These are phyloP conservation scores for Fraxinus paxiana DNA, from an alignment of 305 asterid genomes.

Conservation along the genomic window DNA sequence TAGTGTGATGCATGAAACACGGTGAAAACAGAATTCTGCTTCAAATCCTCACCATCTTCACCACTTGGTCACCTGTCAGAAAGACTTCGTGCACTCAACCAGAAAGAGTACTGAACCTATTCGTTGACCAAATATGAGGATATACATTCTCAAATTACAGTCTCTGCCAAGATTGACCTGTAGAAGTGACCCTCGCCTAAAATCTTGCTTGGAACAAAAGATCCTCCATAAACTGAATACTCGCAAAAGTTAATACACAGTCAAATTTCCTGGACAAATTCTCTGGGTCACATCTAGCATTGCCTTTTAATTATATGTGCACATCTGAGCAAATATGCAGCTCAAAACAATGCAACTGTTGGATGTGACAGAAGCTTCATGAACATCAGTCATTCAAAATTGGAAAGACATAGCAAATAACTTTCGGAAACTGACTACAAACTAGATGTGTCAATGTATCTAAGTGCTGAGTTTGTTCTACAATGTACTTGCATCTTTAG, in stretches of 20 bases:
- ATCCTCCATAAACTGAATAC: slow-evolving; percentile 15
- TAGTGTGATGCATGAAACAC: slow-evolving; percentile 15
- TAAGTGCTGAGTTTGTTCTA: slow-evolving; percentile 5
- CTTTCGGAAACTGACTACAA: neutral
- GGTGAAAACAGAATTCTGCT: neutral
- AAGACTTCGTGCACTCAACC: slow-evolving; percentile 16
- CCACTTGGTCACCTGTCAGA: slow-evolving; percentile 11
- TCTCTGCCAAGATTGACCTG: slow-evolving; percentile 15
- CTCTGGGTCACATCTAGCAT: slow-evolving; percentile 5
- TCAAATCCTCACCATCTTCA: slow-evolving; percentile 13
- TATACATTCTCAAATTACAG: neutral
- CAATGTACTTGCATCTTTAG: neutral
- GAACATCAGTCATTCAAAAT: neutral
- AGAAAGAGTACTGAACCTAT: slow-evolving; percentile 1
- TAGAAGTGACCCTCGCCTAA: slow-evolving; percentile 11
- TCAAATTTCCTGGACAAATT: neutral
- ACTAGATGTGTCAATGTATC: neutral
- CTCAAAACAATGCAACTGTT: slow-evolving; percentile 5
- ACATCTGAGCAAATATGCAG: slow-evolving; percentile 2
- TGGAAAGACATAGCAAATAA: neutral
- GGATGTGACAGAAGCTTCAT: slow-evolving; percentile 1
- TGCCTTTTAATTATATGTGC: slow-evolving; percentile 10
- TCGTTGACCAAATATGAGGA: slow-evolving; percentile 17
- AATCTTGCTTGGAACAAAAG: slow-evolving; percentile 7
- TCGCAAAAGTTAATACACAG: neutral